Evolutionary conservation across 228 moss, liverwort and hornwort genomes (phyloP).

Genomic region (Sphagnum fallax): DNA sequence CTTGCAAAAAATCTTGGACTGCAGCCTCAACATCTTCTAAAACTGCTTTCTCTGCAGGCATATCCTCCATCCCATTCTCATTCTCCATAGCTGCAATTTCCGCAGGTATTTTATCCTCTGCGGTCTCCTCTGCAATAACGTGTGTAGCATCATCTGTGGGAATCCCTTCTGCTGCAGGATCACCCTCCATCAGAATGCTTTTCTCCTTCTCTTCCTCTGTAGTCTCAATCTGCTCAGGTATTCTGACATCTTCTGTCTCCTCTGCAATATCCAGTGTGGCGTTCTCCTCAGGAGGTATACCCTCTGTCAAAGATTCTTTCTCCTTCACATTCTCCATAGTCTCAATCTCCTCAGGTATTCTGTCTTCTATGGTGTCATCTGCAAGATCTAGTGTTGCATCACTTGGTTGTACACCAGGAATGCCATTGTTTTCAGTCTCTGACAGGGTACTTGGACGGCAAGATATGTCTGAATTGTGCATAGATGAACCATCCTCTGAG

Average conservation of each 20-base stretch:
- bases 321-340: background rate
- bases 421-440: conserved; percentile 5
- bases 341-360: conserved; percentile 8
- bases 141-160: no score
- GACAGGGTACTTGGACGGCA: conserved; percentile 6
- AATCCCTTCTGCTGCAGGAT: conserved; percentile 7
- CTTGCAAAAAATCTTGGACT: conserved; percentile 30
- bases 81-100: background rate
- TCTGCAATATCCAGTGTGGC: conserved; percentile 8
- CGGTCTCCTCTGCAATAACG: no score
- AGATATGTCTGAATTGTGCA: conserved; percentile 19
- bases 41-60: conserved; percentile 7
- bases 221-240: conserved; percentile 8
- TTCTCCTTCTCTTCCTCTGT: conserved; percentile 6
- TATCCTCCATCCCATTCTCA: conserved; percentile 2
- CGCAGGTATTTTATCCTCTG: background rate
- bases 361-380: conserved; percentile 16
- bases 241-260: conserved; percentile 13
- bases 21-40: conserved; percentile 7
- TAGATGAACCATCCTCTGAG: conserved; percentile 18
- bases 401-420: conserved; percentile 2
- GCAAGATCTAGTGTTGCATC: conserved; percentile 13
- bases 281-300: conserved; percentile 5
- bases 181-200: background rate
- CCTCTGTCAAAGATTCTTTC: background rate